Conservation (phyloP, 805 yeast genomes). For the Candida railenensis region DNA sequence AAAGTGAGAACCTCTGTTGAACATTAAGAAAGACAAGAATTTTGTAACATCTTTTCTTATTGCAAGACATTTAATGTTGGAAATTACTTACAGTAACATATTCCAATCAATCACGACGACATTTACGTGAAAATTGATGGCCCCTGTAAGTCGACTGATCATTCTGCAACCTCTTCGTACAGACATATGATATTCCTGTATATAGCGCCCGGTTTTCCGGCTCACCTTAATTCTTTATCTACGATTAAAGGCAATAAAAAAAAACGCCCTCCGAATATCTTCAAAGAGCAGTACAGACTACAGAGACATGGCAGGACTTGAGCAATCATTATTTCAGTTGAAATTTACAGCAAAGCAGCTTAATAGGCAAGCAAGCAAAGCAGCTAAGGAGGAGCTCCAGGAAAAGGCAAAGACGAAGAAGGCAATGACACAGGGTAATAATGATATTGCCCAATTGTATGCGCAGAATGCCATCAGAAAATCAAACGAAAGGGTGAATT, state of each 20-base stretch:
- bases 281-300: neutral
- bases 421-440: slow-evolving; percentile 80
- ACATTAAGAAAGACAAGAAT: no score
- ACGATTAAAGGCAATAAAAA: neutral
- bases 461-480: slow-evolving; percentile 97
- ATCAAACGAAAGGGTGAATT: slow-evolving; percentile 77
- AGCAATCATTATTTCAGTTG: slow-evolving; percentile 60
- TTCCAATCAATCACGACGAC: no score
- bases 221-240: no score
- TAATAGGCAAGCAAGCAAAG: slow-evolving; percentile 83
- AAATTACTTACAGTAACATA: no score
- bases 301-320: slow-evolving; percentile 35
- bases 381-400: slow-evolving; percentile 83
- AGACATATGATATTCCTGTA: neutral
- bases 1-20: no score
- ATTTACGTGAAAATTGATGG: no score
- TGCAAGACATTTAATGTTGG: no score
- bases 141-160: neutral
- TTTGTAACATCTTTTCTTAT: no score
- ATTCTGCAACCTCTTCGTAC: neutral
- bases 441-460: slow-evolving; percentile 89
- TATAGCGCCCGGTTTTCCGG: neutral
- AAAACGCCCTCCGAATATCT: no score
- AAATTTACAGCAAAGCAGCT: slow-evolving; percentile 93
- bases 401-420: slow-evolving; percentile 90